phyloP scores from a whole-genome alignment of 345 rosid genomes.

The Erodium maritimum region DNA sequence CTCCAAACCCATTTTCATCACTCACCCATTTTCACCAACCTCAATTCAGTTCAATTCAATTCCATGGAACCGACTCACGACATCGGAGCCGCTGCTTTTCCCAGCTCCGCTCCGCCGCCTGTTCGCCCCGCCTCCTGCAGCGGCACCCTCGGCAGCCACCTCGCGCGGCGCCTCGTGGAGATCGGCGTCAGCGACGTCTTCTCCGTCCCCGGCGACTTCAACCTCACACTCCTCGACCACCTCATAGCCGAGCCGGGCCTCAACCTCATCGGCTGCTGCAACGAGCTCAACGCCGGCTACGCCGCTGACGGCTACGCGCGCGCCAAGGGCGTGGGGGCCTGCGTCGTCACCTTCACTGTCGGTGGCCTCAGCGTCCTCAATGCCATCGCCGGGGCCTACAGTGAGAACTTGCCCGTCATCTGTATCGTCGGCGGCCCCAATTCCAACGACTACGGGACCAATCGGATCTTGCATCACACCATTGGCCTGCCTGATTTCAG shows the following conservation, averaged over 20 bases:
- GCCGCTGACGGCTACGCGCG: constrained; percentile 75
- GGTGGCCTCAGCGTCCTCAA: constrained; percentile 62
- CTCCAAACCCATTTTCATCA: too few species aligned
- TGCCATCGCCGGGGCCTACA: constrained; percentile 62
- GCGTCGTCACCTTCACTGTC: constrained; percentile 68
- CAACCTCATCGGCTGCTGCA: constrained; percentile 56
- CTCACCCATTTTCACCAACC: too few species aligned
- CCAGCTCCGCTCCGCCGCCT: constrained; percentile 12
- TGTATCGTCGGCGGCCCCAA: constrained; percentile 66
- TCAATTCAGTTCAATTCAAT: too few species aligned
- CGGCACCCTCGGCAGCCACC: constrained; percentile 46
- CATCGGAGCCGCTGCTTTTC: constrained; percentile 22
- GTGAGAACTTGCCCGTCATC: constrained; percentile 61
- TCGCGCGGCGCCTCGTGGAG: constrained; percentile 61
- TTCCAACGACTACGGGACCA: constrained; percentile 59
- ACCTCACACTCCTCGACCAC: constrained; percentile 50
- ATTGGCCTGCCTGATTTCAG: constrained; percentile 58
- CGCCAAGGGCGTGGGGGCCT: constrained; percentile 53
- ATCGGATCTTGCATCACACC: constrained; percentile 60
- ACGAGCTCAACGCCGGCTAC: constrained; percentile 73
- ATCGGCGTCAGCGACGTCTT: constrained; percentile 57
- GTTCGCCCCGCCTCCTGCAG: too few species aligned
- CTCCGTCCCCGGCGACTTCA: constrained; percentile 71
- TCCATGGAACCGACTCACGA: constrained; percentile 30
- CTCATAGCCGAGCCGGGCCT: constrained; percentile 47